phyloP scores from a whole-genome alignment of 2,329 filamentous ascomycete species.

The Sporothrix humicola region DNA sequence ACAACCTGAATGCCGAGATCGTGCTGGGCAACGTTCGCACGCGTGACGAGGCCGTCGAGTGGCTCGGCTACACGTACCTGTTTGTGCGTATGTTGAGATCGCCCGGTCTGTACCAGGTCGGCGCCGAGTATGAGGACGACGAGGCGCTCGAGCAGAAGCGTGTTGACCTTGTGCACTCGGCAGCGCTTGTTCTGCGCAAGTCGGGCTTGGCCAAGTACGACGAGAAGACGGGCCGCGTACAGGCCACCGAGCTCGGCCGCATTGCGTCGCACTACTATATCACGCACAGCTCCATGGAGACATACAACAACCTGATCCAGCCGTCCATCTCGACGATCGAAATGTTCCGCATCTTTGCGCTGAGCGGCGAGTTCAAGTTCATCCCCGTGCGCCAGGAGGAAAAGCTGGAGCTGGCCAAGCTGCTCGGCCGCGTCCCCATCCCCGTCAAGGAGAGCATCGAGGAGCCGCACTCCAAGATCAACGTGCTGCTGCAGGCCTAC shows the following conservation, averaged over 20 bases:
- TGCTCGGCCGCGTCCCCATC: conserved; percentile 87
- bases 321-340: conserved; percentile 92
- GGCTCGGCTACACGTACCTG: conserved; percentile 97
- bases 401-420: conserved; percentile 92
- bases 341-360: conserved; percentile 92
- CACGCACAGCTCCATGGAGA: conserved; percentile 93
- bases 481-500: conserved; percentile 93
- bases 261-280: conserved; percentile 99
- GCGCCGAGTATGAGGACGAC: conserved; percentile 93
- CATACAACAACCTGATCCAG: conserved; percentile 94
- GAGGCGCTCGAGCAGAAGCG: conserved; percentile 91
- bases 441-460: conserved; percentile 98
- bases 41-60: conserved; percentile 96
- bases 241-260: conserved; percentile 90
- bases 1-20: conserved; percentile 95
- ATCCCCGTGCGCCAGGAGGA: conserved; percentile 97
- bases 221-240: conserved; percentile 85
- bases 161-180: conserved; percentile 96
- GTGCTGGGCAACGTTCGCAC: conserved; percentile 91
- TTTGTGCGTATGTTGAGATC: conserved; percentile 98
- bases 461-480: conserved; percentile 96
- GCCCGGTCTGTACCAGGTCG: conserved; percentile 92
- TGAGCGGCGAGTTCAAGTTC: conserved; percentile 98
- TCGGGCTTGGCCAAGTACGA: conserved; percentile 94
- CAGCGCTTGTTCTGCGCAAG: conserved; percentile 83